Evolutionary conservation across 164 flowering plant genomes (phyloP).

Genomic region (Berberis vulgaris): DNA sequence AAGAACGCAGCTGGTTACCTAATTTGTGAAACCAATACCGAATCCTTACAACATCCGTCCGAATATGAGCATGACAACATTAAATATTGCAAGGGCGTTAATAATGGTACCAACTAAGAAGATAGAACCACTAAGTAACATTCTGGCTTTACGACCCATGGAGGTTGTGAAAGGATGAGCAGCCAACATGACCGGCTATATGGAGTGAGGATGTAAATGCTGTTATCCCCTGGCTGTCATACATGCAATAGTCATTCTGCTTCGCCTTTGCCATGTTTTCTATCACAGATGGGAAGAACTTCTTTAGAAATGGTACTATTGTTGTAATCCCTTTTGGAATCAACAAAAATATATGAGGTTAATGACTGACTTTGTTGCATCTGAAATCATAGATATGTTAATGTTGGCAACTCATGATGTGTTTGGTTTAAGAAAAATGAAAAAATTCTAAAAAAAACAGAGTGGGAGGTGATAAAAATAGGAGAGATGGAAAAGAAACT

Average conservation of each 20-base stretch:
- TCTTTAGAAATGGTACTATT: background rate
- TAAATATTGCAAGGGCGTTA: background rate
- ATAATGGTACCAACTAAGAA: slow-evolving; percentile 3
- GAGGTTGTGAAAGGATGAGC: background rate
- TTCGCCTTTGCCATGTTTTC: background rate
- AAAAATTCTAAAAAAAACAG: background rate
- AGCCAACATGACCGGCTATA: background rate
- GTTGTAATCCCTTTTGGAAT: background rate
- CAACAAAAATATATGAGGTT: no score
- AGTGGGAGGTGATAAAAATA: background rate
- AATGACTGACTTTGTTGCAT: no score
- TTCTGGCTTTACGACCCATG: slow-evolving; percentile 1
- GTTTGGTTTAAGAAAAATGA: no score
- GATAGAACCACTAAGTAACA: slow-evolving; percentile 1
- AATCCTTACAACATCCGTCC: slow-evolving; percentile 2
- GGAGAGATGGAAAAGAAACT: background rate
- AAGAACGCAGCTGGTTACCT: background rate
- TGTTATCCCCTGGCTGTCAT: slow-evolving; percentile 1
- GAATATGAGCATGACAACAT: background rate
- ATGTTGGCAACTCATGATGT: no score
- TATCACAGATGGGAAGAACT: background rate
- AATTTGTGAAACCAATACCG: slow-evolving; percentile 3
- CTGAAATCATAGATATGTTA: no score
- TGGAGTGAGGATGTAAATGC: slow-evolving; percentile 1
- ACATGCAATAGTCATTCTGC: background rate